Evolutionary conservation across 2,329 filamentous ascomycete species (phyloP), one percentile per base, ranked within the genome.

Genomic region (Diaporthe amygdali): DNA sequence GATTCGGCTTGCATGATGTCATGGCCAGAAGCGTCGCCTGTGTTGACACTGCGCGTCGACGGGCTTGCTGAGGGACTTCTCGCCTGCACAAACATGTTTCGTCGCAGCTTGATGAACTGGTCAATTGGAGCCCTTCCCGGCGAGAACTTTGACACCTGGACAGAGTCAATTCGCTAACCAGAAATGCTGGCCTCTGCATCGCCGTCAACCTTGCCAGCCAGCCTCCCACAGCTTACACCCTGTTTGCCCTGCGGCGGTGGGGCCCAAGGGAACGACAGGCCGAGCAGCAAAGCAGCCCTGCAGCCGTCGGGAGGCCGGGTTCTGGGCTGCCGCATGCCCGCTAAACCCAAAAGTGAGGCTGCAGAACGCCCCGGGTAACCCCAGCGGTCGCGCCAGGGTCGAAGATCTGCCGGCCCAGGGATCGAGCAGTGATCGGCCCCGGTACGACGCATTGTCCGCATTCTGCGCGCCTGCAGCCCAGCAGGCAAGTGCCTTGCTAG

Each of bases 341-440:
- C 39, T 37, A 46, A 56, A 37, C n/a, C 54, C 51, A 27, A 32
- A 56, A 56, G 66, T 56, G 66, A 68, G 66, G 66, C 51, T 68
- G 37, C 59, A 64, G 39, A 15, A n/a, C n/a, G 34, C 17, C 39
- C 51, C 25, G 27, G 51, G 51, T 46, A 17, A 44, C 41, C 66
- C 66, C 44, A 44, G 34, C 49, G 37, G 61, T 51, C 61, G 44
- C n/a, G 30, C 46, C 34, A 66, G 32, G 63, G 59, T 64, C 44
- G 59, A 49, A 25, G 59, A 64, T 64, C 59, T 64, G 59, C 59
- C 59, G 59, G 41, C 44, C 30, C 59, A 49, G 44, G 44, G 59
- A 64, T 64, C 59, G 59, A 49, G 59, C 59, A 49, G 59, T 64
- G 59, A 64, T 64, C 59, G 59, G 49, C 59, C 59, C 59, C 59